Conservation (phyloP, 371 early-diverging fungal genomes). For the Mycotypha africana region DNA sequence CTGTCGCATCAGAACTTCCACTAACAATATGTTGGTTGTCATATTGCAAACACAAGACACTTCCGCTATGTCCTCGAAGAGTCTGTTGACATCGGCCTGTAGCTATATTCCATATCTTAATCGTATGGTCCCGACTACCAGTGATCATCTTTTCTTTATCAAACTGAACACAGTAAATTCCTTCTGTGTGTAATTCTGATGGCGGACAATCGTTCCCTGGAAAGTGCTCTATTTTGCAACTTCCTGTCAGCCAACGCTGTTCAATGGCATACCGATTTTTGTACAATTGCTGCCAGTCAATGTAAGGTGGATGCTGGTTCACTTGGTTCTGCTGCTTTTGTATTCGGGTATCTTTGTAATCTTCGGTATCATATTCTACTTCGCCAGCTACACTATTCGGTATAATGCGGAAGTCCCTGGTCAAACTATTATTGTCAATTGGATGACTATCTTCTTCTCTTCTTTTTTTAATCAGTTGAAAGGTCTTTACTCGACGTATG, state of each 20-base stretch:
- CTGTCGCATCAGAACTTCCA: slow-evolving; percentile 86
- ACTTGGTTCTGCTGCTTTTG: no score
- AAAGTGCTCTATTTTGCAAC: slow-evolving; percentile 38
- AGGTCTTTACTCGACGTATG: no score
- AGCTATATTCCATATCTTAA: slow-evolving; percentile 78
- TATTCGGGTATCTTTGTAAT: no score
- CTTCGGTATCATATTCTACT: no score
- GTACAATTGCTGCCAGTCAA: slow-evolving; percentile 31
- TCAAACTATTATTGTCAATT: no score
- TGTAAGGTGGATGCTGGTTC: slow-evolving; percentile 49
- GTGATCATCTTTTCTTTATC: slow-evolving; percentile 78
- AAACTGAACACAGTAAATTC: slow-evolving; percentile 93
- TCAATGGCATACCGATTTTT: slow-evolving; percentile 30
- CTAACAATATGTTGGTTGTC: slow-evolving; percentile 76
- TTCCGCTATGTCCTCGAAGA: slow-evolving; percentile 79
- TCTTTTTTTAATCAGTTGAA: no score
- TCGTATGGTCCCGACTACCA: slow-evolving; percentile 90
- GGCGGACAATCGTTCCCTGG: slow-evolving; percentile 43
- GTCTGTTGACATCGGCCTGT: slow-evolving; percentile 55
- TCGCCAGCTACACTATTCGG: no score
- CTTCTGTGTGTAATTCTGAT: slow-evolving; percentile 75
- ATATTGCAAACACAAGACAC: slow-evolving; percentile 89
- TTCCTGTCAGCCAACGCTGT: slow-evolving; percentile 26
- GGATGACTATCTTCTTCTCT: no score
- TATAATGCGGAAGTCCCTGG: no score